Percentiles rank a stretch among this genome's conserved stretches.
Evolutionary conservation across 2,329 filamentous ascomycete genomes (phyloP).

Genomic region (Chaetomiaceae sp.): DNA sequence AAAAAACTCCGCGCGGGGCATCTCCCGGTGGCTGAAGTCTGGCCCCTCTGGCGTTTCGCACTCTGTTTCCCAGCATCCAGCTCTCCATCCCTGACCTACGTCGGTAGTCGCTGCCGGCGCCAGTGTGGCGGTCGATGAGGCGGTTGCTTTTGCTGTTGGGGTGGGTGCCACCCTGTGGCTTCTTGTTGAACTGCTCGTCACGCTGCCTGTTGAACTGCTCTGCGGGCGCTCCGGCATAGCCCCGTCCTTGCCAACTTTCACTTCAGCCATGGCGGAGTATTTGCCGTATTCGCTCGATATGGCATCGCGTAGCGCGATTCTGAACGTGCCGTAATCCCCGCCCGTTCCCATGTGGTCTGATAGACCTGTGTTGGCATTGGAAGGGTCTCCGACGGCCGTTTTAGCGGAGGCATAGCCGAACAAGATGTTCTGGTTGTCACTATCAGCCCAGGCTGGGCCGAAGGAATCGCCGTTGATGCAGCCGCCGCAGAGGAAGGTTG

Average conservation of each 20-base stretch:
- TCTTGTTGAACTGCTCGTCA: too few species aligned
- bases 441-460: constrained; percentile 27
- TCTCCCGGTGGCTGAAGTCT: neutral
- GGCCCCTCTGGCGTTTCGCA: neutral
- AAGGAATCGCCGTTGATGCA: constrained; percentile 33
- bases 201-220: too few species aligned
- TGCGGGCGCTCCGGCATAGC: neutral
- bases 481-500: constrained; percentile 45
- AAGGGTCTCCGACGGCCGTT: constrained; percentile 31
- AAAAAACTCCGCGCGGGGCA: neutral
- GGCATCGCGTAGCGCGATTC: constrained; percentile 31
- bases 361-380: constrained; percentile 33
- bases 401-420: constrained; percentile 40
- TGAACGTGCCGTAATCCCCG: constrained; percentile 37
- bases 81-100: neutral
- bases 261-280: constrained; percentile 26
- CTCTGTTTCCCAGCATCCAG: neutral
- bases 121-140: neutral
- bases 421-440: constrained; percentile 21
- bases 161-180: too few species aligned
- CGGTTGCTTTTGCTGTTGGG: neutral
- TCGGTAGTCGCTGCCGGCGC: neutral
- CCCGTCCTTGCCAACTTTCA: too few species aligned
- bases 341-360: constrained; percentile 34
- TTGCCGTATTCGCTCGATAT: constrained; percentile 33